Evolutionary conservation across 768 basidiomycete genomes (phyloP).

Genomic region (Auriscalpium orientale): DNA sequence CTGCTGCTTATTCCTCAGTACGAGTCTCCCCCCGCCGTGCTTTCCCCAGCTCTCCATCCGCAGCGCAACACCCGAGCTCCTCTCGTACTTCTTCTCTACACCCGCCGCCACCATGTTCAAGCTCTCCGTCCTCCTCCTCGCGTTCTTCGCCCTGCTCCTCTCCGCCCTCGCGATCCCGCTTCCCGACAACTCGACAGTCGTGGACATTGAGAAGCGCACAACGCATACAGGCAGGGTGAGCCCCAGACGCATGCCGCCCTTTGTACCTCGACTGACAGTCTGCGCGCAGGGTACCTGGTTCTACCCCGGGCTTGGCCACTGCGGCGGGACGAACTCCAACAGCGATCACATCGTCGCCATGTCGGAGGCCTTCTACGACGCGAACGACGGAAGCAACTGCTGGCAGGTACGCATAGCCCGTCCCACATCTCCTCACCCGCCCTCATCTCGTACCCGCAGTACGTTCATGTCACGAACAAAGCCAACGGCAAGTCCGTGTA

Average conservation of each 20-base stretch:
- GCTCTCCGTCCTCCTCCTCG: conserved; percentile 26
- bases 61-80: conserved; percentile 9
- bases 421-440: not conserved
- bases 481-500: conserved; percentile 6
- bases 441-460: not conserved
- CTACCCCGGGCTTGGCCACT: conserved; percentile 7
- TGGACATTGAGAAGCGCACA: conserved; percentile 40
- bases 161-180: conserved; percentile 40
- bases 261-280: not conserved
- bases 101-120: not conserved
- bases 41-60: conserved; percentile 6
- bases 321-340: conserved; percentile 2
- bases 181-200: conserved; percentile 25
- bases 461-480: not conserved
- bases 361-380: conserved; percentile 4
- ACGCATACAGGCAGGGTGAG: conserved; percentile 52
- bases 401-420: conserved; percentile 1
- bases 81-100: not conserved
- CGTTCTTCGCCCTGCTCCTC: conserved; percentile 37
- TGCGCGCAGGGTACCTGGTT: conserved; percentile 12
- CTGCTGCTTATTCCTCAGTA: not conserved
- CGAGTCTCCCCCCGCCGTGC: conserved; percentile 9
- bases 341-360: conserved; percentile 7
- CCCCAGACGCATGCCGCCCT: conserved; percentile 5
- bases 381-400: conserved; percentile 4